These are phyloP conservation scores for Cokeromyces recurvatus DNA, from an alignment of 371 early-diverging fungal species.

Conservation along the genomic window DNA sequence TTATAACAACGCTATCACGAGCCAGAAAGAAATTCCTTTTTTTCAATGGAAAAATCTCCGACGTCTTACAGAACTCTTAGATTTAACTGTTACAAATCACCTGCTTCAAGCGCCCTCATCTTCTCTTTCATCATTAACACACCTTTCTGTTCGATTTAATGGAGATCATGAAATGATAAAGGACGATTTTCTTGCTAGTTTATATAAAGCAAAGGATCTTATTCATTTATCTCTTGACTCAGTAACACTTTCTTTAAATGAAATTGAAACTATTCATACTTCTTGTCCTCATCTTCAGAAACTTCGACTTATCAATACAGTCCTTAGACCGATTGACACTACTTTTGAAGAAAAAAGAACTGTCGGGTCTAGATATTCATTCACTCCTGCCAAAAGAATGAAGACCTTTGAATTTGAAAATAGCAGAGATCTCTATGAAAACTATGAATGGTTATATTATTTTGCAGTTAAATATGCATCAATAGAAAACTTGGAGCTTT, in stretches of 20 bases:
- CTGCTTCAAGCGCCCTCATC: background rate
- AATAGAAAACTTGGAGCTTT: constrained; percentile 1
- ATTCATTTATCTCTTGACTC: constrained; percentile 7
- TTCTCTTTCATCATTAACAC: background rate
- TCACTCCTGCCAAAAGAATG: background rate
- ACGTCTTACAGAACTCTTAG: constrained; percentile 6
- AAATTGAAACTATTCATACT: constrained; percentile 12
- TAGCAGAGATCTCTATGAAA: background rate
- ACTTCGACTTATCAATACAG: constrained; percentile 1
- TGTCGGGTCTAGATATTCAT: background rate
- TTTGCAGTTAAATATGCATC: constrained; percentile 6
- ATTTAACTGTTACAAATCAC: constrained; percentile 1
- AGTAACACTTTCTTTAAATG: background rate
- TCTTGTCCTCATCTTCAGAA: constrained; percentile 8
- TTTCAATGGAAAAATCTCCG: constrained; percentile 8
- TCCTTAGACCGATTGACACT: background rate
- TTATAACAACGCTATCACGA: background rate
- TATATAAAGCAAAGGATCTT: constrained; percentile 3
- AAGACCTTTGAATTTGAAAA: background rate
- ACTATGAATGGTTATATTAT: constrained; percentile 14
- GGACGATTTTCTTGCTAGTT: background rate
- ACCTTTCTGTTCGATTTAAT: constrained; percentile 2
- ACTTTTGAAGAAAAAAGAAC: constrained; percentile 3
- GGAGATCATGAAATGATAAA: background rate
- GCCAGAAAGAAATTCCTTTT: too few species aligned